These are phyloP conservation scores for Penicillium sp. DNA, from an alignment of 2,329 filamentous ascomycete species.

Conservation along the genomic window DNA sequence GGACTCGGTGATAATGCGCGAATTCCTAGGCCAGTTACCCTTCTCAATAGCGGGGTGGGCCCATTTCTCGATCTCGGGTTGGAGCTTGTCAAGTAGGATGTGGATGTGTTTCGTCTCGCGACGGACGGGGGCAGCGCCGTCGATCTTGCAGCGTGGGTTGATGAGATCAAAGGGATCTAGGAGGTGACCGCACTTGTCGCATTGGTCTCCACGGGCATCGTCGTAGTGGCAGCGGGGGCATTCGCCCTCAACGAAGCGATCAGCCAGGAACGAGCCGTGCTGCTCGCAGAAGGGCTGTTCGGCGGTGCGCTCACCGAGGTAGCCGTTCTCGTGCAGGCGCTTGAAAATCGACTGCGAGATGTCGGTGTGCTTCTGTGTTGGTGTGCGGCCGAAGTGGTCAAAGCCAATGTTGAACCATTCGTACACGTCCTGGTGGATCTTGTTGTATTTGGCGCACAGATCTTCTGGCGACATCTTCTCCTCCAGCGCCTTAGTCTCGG, in stretches of 20 bases:
- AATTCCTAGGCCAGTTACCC: slow-evolving; percentile 47
- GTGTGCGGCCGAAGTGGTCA: slow-evolving; percentile 88
- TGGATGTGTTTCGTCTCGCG: slow-evolving; percentile 84
- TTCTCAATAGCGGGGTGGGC: slow-evolving; percentile 62
- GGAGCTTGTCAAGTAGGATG: slow-evolving; percentile 73
- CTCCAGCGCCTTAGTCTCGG: slow-evolving; percentile 88
- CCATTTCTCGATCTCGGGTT: slow-evolving; percentile 69
- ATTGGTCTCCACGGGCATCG: slow-evolving; percentile 65
- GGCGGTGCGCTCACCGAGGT: slow-evolving; percentile 75
- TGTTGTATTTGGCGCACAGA: slow-evolving; percentile 87
- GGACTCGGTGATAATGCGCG: slow-evolving; percentile 38
- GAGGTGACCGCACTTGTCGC: slow-evolving; percentile 63
- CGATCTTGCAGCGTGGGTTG: slow-evolving; percentile 84
- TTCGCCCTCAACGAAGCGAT: slow-evolving; percentile 55
- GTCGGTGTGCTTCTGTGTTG: slow-evolving; percentile 76
- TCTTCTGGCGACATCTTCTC: slow-evolving; percentile 72
- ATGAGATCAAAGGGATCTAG: slow-evolving; percentile 66
- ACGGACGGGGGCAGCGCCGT: slow-evolving; percentile 69
- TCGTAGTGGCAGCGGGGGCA: slow-evolving; percentile 50
- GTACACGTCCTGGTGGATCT: slow-evolving; percentile 81
- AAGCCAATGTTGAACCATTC: slow-evolving; percentile 94
- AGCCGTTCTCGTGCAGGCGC: slow-evolving; percentile 80
- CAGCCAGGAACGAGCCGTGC: slow-evolving; percentile 59
- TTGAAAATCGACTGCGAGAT: slow-evolving; percentile 88
- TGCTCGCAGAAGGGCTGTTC: slow-evolving; percentile 82